Percentiles rank a stretch among this genome's conserved stretches.
phyloP scores from a whole-genome alignment of 2,329 filamentous ascomycete species.

The Ophiostoma angusticollis region DNA sequence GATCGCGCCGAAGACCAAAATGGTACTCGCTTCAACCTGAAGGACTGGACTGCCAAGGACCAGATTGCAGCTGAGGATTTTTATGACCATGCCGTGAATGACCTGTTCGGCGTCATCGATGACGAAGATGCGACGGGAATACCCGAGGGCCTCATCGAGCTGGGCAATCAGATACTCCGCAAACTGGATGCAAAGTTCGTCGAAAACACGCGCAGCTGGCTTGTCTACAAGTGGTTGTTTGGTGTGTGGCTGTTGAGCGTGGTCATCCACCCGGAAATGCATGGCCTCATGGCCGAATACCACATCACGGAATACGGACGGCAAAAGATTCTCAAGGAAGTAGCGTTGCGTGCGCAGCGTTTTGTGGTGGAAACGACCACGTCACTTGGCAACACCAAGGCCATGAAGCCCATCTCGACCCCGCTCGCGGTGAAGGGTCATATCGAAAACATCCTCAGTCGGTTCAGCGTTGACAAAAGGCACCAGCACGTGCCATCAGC shows the following conservation, averaged over 20 bases:
- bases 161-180: constrained; percentile 70
- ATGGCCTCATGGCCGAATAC: constrained; percentile 70
- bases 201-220: constrained; percentile 64
- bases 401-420: constrained; percentile 38
- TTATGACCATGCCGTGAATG: constrained; percentile 67
- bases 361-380: constrained; percentile 61
- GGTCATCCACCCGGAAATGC: constrained; percentile 77
- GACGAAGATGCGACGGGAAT: constrained; percentile 75
- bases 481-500: constrained; percentile 35
- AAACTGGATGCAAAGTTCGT: constrained; percentile 62
- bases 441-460: constrained; percentile 57
- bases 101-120: constrained; percentile 75
- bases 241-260: constrained; percentile 73
- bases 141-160: constrained; percentile 69
- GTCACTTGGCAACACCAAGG: constrained; percentile 4
- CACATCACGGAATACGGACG: constrained; percentile 86
- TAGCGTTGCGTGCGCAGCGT: constrained; percentile 68
- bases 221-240: constrained; percentile 88
- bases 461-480: constrained; percentile 45
- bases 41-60: constrained; percentile 63
- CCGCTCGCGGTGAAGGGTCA: constrained; percentile 52
- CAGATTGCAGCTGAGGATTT: constrained; percentile 78
- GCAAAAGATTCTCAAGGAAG: constrained; percentile 66
- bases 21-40: constrained; percentile 56
- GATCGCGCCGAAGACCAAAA: constrained; percentile 73